These are phyloP conservation scores for Neonectria magnoliae DNA, from an alignment of 2,329 filamentous ascomycete genomes.

Conservation along the genomic window DNA sequence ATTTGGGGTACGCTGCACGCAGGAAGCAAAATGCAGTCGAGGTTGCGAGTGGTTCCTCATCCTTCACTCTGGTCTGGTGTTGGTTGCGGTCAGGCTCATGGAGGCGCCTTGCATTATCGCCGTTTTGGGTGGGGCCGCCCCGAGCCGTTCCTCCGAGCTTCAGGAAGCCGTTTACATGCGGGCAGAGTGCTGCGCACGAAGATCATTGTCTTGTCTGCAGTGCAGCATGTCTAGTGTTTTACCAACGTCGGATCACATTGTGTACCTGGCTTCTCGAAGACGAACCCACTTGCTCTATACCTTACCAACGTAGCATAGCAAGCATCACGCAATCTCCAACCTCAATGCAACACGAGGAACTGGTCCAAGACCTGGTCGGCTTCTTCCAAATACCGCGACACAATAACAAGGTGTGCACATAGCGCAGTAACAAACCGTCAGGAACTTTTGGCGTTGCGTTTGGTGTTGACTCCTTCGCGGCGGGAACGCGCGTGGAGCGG, in stretches of 20 bases:
- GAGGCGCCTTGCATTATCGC: conserved; percentile 7
- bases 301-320: neutral
- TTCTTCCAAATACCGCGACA: neutral
- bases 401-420: neutral
- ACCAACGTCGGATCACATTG: conserved; percentile 11
- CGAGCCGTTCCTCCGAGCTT: conserved; percentile 11
- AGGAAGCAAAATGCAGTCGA: neutral
- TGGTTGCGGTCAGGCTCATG: conserved; percentile 5
- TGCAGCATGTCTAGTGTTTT: conserved; percentile 9
- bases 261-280: conserved; percentile 1
- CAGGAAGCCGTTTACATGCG: neutral
- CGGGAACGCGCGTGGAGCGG: conserved; percentile 15
- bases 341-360: conserved; percentile 11
- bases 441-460: neutral
- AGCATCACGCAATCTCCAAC: conserved; percentile 19
- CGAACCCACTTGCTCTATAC: neutral
- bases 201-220: neutral
- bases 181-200: conserved; percentile 14
- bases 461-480: conserved; percentile 11
- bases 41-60: neutral
- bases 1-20: neutral
- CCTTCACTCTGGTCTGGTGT: neutral
- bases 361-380: neutral
- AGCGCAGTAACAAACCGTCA: neutral
- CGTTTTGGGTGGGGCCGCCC: conserved; percentile 7